These are phyloP conservation scores for Phytophthora sp. DNA, from an alignment of 352 stramenopile species.

Conservation along the genomic window DNA sequence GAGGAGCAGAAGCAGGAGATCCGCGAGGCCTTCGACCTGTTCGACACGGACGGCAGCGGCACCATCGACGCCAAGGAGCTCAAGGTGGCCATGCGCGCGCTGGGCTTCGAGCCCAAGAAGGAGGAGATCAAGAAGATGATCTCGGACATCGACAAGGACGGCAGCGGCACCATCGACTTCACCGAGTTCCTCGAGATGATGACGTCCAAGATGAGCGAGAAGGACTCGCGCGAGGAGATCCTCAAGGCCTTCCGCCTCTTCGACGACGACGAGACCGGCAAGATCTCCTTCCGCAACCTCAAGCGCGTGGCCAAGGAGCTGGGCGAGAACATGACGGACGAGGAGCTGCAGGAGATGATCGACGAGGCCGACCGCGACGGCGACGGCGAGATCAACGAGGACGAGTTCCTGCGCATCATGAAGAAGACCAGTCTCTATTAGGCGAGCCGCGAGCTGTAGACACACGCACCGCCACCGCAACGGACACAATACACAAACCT, in stretches of 20 bases:
- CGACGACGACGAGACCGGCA: slow-evolving; percentile 97
- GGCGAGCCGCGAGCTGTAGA: slow-evolving; percentile 1
- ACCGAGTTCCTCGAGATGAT: slow-evolving; percentile 98
- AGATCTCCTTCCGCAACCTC: slow-evolving; percentile 97
- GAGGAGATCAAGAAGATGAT: slow-evolving; percentile 99
- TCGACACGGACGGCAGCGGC: slow-evolving; percentile 96
- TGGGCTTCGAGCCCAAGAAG: slow-evolving; percentile 98
- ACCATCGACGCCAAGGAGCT: slow-evolving; percentile 96
- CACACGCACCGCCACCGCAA: background rate
- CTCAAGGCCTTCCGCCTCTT: slow-evolving; percentile 98
- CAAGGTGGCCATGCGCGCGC: slow-evolving; percentile 95
- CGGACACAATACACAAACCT: background rate
- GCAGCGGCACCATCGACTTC: slow-evolving; percentile 95
- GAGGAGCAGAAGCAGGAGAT: slow-evolving; percentile 97
- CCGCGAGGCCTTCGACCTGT: slow-evolving; percentile 96
- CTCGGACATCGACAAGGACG: slow-evolving; percentile 96
- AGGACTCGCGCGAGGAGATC: slow-evolving; percentile 96
- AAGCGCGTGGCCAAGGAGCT: slow-evolving; percentile 97
- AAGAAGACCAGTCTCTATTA: slow-evolving; percentile 94
- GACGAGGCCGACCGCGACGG: slow-evolving; percentile 95
- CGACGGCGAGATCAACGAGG: slow-evolving; percentile 96
- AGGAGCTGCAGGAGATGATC: slow-evolving; percentile 99
- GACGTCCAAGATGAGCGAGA: slow-evolving; percentile 97
- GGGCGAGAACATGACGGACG: slow-evolving; percentile 97
- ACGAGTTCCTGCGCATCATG: slow-evolving; percentile 98